Conservation (phyloP, 2,329 filamentous ascomycete species). For the Xylariales sp. region DNA sequence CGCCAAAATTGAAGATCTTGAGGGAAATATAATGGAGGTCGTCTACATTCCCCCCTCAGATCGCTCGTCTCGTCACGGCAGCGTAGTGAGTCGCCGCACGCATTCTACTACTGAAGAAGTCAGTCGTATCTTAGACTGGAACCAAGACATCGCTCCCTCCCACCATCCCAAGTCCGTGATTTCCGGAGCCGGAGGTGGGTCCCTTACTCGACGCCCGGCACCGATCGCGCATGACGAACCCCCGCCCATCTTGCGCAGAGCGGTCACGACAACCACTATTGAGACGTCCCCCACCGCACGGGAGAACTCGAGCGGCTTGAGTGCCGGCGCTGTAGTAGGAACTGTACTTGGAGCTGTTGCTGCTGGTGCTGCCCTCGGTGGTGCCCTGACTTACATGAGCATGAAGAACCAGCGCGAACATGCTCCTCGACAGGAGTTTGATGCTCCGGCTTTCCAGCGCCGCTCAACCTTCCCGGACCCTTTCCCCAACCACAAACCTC, state of each 20-base stretch:
- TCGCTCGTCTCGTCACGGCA: slow-evolving; percentile 28
- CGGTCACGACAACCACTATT: slow-evolving; percentile 28
- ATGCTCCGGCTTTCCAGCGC: slow-evolving; percentile 34
- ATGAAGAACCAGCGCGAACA: slow-evolving; percentile 51
- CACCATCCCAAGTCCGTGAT: slow-evolving; percentile 16
- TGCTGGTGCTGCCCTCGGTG: slow-evolving; percentile 66
- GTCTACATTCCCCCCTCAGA: slow-evolving; percentile 48
- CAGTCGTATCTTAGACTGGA: slow-evolving; percentile 45
- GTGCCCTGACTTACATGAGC: slow-evolving; percentile 65
- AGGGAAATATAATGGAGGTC: slow-evolving; percentile 81
- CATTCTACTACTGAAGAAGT: slow-evolving; percentile 33
- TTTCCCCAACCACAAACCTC: slow-evolving; percentile 25
- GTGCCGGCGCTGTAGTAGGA: slow-evolving; percentile 64
- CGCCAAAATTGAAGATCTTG: slow-evolving; percentile 68
- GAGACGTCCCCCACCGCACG: slow-evolving; percentile 22
- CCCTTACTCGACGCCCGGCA: slow-evolving; percentile 12
- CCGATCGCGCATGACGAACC: slow-evolving; percentile 16
- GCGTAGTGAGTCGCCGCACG: slow-evolving; percentile 28
- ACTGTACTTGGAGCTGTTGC: slow-evolving; percentile 70
- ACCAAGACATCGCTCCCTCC: slow-evolving; percentile 36
- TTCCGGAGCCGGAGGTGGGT: slow-evolving; percentile 12
- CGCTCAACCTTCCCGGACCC: slow-evolving; percentile 41
- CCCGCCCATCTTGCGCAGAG: slow-evolving; percentile 24
- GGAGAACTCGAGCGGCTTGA: slow-evolving; percentile 37
- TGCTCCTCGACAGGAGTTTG: slow-evolving; percentile 35